Evolutionary conservation across 2,329 filamentous ascomycete genomes (phyloP).

Genomic region (Pseudocercospora vitis): DNA sequence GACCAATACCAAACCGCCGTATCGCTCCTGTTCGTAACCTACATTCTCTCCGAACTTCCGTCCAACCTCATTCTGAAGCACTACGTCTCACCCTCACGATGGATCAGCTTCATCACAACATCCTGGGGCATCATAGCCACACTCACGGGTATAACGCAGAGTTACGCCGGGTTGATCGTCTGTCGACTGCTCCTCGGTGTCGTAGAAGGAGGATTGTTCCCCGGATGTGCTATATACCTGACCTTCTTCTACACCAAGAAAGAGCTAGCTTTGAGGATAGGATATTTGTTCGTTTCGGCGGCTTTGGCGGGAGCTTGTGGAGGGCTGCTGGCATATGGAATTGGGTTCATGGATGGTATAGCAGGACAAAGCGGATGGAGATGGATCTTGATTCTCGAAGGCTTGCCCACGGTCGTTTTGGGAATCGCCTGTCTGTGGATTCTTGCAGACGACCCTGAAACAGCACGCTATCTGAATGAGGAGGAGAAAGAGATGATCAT

Average conservation of each 20-base stretch:
- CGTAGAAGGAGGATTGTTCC: conserved; percentile 70
- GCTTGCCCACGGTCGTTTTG: conserved; percentile 49
- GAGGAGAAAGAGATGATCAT: conserved; percentile 62
- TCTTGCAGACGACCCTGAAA: conserved; percentile 66
- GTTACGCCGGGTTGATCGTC: conserved; percentile 65
- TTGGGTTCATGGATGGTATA: conserved; percentile 70
- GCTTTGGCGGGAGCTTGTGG: conserved; percentile 71
- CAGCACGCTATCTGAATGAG: conserved; percentile 59
- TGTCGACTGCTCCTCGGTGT: conserved; percentile 67
- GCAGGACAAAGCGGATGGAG: conserved; percentile 67
- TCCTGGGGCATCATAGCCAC: conserved; percentile 65
- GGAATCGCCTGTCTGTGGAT: conserved; percentile 45
- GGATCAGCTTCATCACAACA: conserved; percentile 59
- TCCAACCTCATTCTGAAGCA: conserved; percentile 51
- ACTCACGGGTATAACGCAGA: conserved; percentile 66
- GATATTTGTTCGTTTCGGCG: conserved; percentile 70
- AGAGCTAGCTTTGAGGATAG: conserved; percentile 70
- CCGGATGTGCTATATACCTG: conserved; percentile 66
- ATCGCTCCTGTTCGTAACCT: conserved; percentile 48
- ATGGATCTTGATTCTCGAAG: conserved; percentile 67
- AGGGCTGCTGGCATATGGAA: conserved; percentile 70
- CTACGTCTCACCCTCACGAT: conserved; percentile 44
- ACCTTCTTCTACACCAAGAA: conserved; percentile 75
- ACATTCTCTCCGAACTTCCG: conserved; percentile 48
- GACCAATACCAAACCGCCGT: conserved; percentile 65